Conservation (phyloP, 371 early-diverging fungal genomes). For the Saksenaea oblongispora region DNA sequence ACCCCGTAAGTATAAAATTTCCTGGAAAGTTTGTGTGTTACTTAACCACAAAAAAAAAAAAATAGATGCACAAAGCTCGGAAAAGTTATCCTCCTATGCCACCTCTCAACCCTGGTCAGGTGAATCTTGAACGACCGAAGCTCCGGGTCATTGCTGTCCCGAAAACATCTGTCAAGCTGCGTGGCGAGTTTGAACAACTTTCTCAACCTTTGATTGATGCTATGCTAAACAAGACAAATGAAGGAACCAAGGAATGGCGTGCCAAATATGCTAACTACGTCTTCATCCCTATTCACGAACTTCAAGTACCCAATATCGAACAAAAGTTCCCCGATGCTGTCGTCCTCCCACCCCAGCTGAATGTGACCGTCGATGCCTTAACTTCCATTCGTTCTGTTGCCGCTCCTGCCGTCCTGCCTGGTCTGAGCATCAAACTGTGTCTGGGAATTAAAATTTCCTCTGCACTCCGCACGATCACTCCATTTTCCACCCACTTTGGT, state of each 20-base stretch:
- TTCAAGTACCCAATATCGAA: constrained; percentile 66
- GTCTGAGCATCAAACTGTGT: constrained; percentile 60
- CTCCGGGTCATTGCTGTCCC: constrained; percentile 61
- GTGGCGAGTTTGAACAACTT: constrained; percentile 55
- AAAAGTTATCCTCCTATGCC: constrained; percentile 61
- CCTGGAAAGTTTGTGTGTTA: neutral
- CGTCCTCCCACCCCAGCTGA: constrained; percentile 37
- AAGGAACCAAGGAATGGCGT: neutral
- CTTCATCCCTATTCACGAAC: constrained; percentile 65
- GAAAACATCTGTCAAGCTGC: constrained; percentile 37
- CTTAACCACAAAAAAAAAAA: neutral
- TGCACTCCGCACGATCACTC: constrained; percentile 74
- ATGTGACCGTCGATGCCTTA: constrained; percentile 54
- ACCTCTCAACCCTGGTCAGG: constrained; percentile 44
- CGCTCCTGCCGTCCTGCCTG: constrained; percentile 42
- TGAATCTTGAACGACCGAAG: constrained; percentile 45
- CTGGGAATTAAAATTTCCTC: constrained; percentile 72
- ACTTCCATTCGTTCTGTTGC: constrained; percentile 71
- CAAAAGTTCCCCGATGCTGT: constrained; percentile 50
- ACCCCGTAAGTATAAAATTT: constrained; percentile 57
- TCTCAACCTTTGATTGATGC: constrained; percentile 33
- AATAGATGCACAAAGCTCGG: constrained; percentile 69
- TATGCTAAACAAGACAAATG: constrained; percentile 25
- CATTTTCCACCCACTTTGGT: constrained; percentile 68
- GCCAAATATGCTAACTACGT: constrained; percentile 30